Percentiles rank a stretch among this genome's conserved stretches.
Conservation (phyloP, 2,329 filamentous ascomycete species). For the Penicillium vulpinum region DNA sequence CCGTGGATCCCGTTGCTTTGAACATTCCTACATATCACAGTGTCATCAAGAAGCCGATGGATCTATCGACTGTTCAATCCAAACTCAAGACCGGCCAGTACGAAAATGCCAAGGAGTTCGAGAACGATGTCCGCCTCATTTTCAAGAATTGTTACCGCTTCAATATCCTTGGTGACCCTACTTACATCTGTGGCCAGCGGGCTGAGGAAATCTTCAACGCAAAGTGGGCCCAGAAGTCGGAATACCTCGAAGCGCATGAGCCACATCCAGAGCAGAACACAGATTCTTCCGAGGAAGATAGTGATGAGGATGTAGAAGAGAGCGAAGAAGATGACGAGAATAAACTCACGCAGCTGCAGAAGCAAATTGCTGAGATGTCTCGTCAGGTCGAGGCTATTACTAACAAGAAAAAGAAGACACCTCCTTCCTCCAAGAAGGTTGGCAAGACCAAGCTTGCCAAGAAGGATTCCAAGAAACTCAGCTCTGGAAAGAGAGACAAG, state of each 20-base stretch:
- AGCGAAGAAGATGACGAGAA: slow-evolving; percentile 63
- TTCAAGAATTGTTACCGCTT: slow-evolving; percentile 90
- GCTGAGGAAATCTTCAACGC: slow-evolving; percentile 73
- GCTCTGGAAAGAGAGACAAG: slow-evolving; percentile 51
- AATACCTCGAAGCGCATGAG: slow-evolving; percentile 76
- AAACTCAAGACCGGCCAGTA: slow-evolving; percentile 81
- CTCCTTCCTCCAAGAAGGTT: slow-evolving; percentile 54
- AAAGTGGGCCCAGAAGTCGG: slow-evolving; percentile 75
- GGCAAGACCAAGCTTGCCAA: slow-evolving; percentile 19
- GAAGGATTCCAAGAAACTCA: slow-evolving; percentile 49
- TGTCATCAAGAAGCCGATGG: slow-evolving; percentile 96
- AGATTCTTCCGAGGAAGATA: slow-evolving; percentile 65
- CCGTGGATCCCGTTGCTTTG: slow-evolving; percentile 90
- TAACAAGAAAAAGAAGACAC: slow-evolving; percentile 61
- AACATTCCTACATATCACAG: slow-evolving; percentile 93
- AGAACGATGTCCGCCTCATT: slow-evolving; percentile 77
- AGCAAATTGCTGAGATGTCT: slow-evolving; percentile 73
- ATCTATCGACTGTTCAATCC: slow-evolving; percentile 75
- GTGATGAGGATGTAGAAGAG: slow-evolving; percentile 70
- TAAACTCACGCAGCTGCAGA: slow-evolving; percentile 66
- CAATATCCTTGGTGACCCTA: slow-evolving; percentile 76
- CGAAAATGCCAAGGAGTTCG: slow-evolving; percentile 78
- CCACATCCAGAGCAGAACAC: slow-evolving; percentile 65
- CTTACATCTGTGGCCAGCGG: slow-evolving; percentile 69
- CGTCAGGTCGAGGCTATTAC: slow-evolving; percentile 60